Base-by-base conservation (phyloP, 139 green algal genomes). In the Chlamydomonas eustigma region DNA sequence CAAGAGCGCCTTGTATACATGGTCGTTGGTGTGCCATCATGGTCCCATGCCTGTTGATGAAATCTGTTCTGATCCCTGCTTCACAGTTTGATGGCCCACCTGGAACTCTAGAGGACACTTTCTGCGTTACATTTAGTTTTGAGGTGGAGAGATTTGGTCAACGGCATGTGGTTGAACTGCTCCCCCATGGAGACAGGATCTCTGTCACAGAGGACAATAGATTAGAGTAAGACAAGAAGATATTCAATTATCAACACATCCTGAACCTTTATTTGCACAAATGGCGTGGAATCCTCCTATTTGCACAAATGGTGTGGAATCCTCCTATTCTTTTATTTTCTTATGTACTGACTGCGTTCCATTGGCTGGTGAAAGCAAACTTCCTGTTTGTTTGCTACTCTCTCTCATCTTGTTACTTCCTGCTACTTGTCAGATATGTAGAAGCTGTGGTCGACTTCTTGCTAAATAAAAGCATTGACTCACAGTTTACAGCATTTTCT, bases 141-240 rank as follows among this genome's bases (percentile, higher is more conserved):
- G 89, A 93, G 84, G 82, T 90, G 22, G 75, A 76, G 50, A 35
- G 1, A 2, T 70, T 34, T 64, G 76, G 76, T 3, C 64, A 35
- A 64, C 35, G 34, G 6, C 39, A 2, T 1, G 18, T 35, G 37
- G 25, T 67, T 2, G 76, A 76, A 70, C 51, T 77, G 36, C 38
- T 69, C 28, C 64, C 88, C 8, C 89, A 85, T 12, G 93, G 93
- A 2, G 85, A 87, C 25, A 78, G 89, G 37, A 68, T 94, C 4
- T 71, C 78, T 4, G 93, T 97, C 33, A 97, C 89, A 0, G 92
- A 95, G 75, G 91, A 94, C 39, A 98, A 94, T 85, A 85, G 92
- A 2, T 71, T 83, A 24, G 90, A 94, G 79, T 98, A 94, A 78
- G 91, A 96, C n/a, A n/a, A n/a, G n/a, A n/a, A n/a, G n/a, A n/a